phyloP scores from a whole-genome alignment of 345 rosid species.

The Carallia pectinifolia region DNA sequence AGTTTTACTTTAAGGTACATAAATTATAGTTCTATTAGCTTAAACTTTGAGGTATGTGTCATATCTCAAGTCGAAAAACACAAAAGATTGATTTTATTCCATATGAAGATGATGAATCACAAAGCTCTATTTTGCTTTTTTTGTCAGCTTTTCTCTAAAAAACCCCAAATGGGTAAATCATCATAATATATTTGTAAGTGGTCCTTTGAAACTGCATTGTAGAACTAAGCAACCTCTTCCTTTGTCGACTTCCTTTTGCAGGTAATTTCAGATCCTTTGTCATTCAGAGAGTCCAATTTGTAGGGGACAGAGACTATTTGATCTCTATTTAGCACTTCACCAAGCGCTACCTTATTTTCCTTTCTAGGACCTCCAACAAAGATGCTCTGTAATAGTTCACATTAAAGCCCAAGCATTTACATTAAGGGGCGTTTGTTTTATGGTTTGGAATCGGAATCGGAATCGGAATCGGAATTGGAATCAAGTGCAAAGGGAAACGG shows the following conservation, averaged over 20 bases:
- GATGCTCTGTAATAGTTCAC: not conserved
- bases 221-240: conserved; percentile 58
- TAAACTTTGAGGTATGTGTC: too few species aligned
- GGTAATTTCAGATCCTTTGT: conserved; percentile 57
- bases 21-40: too few species aligned
- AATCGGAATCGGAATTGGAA: too few species aligned
- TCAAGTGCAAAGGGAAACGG: too few species aligned
- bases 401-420: too few species aligned
- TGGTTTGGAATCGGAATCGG: too few species aligned
- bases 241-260: conserved; percentile 54
- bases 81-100: too few species aligned
- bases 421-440: too few species aligned
- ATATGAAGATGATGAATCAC: too few species aligned
- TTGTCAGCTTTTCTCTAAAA: conserved; percentile 12
- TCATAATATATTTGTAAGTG: conserved; percentile 87
- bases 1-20: too few species aligned
- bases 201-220: conserved; percentile 67
- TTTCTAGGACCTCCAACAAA: conserved; percentile 48
- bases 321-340: conserved; percentile 86
- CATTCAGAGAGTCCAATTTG: conserved; percentile 65
- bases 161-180: conserved; percentile 90
- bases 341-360: conserved; percentile 90
- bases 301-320: conserved; percentile 83
- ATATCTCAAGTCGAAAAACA: too few species aligned
- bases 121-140: too few species aligned